phyloP scores from a whole-genome alignment of 345 rosid genomes.

The Ceriops tagal region DNA sequence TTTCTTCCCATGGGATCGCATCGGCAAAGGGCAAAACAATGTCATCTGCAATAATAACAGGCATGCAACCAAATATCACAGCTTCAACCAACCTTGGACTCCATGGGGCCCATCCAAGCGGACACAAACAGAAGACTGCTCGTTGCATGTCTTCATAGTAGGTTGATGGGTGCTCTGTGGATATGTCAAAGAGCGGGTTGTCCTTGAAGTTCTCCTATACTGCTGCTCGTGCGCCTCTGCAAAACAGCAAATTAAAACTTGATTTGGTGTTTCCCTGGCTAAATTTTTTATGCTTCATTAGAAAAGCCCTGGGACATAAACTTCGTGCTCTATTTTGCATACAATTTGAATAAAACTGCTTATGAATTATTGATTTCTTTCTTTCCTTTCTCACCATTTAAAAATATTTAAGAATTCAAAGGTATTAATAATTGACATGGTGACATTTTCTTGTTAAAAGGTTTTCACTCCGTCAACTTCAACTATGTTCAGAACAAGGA shows the following conservation, averaged over 20 bases:
- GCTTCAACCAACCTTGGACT: conserved; percentile 97
- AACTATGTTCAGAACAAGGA: background rate
- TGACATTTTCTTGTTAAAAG: background rate
- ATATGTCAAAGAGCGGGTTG: conserved; percentile 88
- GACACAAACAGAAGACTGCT: conserved; percentile 84
- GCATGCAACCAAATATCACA: conserved; percentile 95
- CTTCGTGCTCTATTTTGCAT: no score
- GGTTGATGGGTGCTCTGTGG: conserved; percentile 88
- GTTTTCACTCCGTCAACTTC: background rate
- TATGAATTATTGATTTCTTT: no score
- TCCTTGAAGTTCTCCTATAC: conserved; percentile 96
- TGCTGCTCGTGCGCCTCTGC: conserved; percentile 94
- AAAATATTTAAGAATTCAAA: no score
- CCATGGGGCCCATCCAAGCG: conserved; percentile 98
- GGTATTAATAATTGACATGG: background rate
- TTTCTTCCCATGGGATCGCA: conserved; percentile 96
- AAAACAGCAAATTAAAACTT: conserved; percentile 1
- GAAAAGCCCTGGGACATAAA: background rate
- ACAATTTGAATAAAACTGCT: no score
- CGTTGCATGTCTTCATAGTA: conserved; percentile 98
- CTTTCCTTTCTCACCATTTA: no score
- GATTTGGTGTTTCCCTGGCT: background rate
- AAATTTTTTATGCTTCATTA: background rate
- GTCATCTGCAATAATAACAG: conserved; percentile 91
- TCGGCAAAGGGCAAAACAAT: conserved; percentile 91